These are phyloP conservation scores for Penicillium sclerotiorum DNA, from an alignment of 2,329 filamentous ascomycete genomes.

Conservation along the genomic window DNA sequence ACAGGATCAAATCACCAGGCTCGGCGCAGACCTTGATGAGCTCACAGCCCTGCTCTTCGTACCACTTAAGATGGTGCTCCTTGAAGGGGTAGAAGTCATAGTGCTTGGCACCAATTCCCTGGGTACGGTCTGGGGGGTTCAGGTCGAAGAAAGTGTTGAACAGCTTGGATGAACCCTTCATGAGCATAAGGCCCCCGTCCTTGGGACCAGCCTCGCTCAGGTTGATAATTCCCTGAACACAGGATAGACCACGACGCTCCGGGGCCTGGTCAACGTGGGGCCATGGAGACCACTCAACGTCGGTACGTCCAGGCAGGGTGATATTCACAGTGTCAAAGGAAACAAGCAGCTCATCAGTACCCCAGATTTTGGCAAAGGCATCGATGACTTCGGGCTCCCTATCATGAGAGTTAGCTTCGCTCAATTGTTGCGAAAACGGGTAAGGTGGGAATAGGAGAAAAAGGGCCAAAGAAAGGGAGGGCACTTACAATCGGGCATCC, in stretches of 20 bases:
- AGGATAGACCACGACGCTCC: background rate
- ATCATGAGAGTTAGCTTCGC: background rate
- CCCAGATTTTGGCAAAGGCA: constrained; percentile 2
- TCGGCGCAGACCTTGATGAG: constrained; percentile 21
- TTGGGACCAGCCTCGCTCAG: constrained; percentile 15
- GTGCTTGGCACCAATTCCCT: constrained; percentile 11
- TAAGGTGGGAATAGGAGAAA: too few species aligned
- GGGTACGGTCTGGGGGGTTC: constrained; percentile 10
- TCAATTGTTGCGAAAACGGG: too few species aligned
- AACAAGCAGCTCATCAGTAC: constrained; percentile 2
- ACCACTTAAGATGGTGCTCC: constrained; percentile 21
- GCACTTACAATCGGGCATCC: constrained; percentile 34
- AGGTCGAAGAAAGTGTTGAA: constrained; percentile 16
- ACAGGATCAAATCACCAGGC: constrained; percentile 23
- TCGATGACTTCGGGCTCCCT: constrained; percentile 49
- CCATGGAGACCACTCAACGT: background rate
- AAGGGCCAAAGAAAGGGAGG: too few species aligned
- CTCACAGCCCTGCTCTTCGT: constrained; percentile 18
- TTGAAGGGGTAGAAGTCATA: constrained; percentile 19
- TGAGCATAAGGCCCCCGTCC: constrained; percentile 21
- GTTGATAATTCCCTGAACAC: constrained; percentile 23
- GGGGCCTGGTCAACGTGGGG: constrained; percentile 1
- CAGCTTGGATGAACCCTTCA: constrained; percentile 14
- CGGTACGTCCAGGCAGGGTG: background rate
- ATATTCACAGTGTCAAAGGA: constrained; percentile 7